Conservation (phyloP, 139 green algal species). For the Tetraselmis chui region DNA sequence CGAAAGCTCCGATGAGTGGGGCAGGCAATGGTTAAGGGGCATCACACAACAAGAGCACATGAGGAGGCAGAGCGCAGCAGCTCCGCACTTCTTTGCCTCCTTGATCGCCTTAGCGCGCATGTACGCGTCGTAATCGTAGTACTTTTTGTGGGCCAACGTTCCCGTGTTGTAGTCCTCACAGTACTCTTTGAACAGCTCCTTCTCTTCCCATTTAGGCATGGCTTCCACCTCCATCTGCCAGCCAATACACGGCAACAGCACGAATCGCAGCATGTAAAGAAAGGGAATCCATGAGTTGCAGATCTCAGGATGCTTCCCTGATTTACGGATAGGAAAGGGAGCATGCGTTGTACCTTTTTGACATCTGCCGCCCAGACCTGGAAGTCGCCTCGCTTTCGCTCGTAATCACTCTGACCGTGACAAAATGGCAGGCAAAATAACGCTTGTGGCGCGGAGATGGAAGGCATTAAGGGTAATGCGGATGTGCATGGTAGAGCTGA, state of each 20-base stretch:
- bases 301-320: too few species aligned
- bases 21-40: too few species aligned
- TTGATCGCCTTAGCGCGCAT: slow-evolving; percentile 39
- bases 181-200: slow-evolving; percentile 70
- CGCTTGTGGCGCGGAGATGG: background rate
- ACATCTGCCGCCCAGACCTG: slow-evolving; percentile 70
- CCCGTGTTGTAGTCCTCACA: slow-evolving; percentile 63
- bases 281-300: too few species aligned
- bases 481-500: too few species aligned
- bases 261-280: too few species aligned
- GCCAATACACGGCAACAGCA: too few species aligned
- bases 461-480: too few species aligned
- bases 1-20: too few species aligned
- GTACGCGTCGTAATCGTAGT: slow-evolving; percentile 73
- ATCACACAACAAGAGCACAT: too few species aligned
- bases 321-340: too few species aligned
- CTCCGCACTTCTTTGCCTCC: slow-evolving; percentile 29
- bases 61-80: too few species aligned
- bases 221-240: slow-evolving; percentile 53
- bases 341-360: slow-evolving; percentile 36
- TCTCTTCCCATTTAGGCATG: slow-evolving; percentile 60
- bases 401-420: slow-evolving; percentile 25
- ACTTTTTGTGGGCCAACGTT: slow-evolving; percentile 69
- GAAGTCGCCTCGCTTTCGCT: slow-evolving; percentile 72
- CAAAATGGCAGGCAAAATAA: background rate